These are phyloP conservation scores for Spathaspora boniae DNA, from an alignment of 805 yeast species.

Conservation along the genomic window DNA sequence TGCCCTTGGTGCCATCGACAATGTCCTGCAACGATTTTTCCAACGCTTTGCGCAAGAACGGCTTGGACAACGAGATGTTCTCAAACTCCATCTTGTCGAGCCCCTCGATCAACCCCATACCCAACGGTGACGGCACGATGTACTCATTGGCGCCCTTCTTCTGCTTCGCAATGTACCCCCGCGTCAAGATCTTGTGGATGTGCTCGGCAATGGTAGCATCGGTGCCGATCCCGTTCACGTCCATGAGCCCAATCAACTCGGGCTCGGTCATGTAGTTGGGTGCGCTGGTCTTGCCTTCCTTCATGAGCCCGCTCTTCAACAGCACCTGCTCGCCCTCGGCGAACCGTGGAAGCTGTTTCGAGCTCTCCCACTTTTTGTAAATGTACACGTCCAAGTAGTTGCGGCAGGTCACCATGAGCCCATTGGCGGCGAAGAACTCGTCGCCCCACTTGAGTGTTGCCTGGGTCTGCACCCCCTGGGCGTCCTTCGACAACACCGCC, in stretches of 20 bases:
- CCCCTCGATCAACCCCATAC: conserved; percentile 84
- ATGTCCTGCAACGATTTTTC: conserved; percentile 66
- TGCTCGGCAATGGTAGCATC: conserved; percentile 99
- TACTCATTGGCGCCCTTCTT: conserved; percentile 36
- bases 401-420: conserved; percentile 65
- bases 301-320: conserved; percentile 56
- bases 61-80: conserved; percentile 63
- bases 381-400: conserved; percentile 81
- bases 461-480: conserved; percentile 67
- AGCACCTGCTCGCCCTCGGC: conserved; percentile 52
- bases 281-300: conserved; percentile 74
- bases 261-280: conserved; percentile 88
- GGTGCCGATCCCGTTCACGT: conserved; percentile 95
- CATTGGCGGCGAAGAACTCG: conserved; percentile 71
- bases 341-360: conserved; percentile 63
- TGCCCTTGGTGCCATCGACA: conserved; percentile 58
- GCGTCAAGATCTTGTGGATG: conserved; percentile 67
- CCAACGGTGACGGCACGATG: conserved; percentile 76
- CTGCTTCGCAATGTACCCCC: conserved; percentile 62
- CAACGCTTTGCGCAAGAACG: conserved; percentile 74
- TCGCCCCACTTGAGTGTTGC: conserved; percentile 71
- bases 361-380: conserved; percentile 75
- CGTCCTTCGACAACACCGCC: conserved; percentile 91
- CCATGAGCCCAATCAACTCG: conserved; percentile 90
- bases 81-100: conserved; percentile 78